Conservation (phyloP, 805 yeast genomes). For the Candida krabiensis region DNA sequence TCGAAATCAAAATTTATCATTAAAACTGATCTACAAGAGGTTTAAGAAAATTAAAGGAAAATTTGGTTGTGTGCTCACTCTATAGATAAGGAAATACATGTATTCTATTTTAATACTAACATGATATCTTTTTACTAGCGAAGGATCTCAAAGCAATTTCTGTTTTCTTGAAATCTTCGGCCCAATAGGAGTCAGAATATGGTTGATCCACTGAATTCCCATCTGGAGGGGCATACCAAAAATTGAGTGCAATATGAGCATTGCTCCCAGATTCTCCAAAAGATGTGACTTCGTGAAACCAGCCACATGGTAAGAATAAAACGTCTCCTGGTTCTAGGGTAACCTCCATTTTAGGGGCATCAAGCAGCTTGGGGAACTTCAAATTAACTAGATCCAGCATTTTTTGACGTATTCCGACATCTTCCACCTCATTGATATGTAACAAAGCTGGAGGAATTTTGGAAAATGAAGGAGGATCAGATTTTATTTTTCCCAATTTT, state of each 20-base stretch:
- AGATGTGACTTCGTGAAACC: constrained; percentile 82
- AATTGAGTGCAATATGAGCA: constrained; percentile 65
- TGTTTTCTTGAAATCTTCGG: constrained; percentile 49
- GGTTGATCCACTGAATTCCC: constrained; percentile 32
- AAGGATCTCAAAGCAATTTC: constrained; percentile 27
- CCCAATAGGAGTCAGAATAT: constrained; percentile 56
- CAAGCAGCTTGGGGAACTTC: constrained; percentile 49
- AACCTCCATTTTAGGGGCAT: constrained; percentile 43
- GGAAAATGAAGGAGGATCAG: constrained; percentile 72
- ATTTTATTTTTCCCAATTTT: constrained; percentile 16
- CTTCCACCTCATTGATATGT: constrained; percentile 55
- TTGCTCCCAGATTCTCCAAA: constrained; percentile 40
- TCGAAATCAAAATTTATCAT: too few relatives aligned
- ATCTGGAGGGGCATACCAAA: constrained; percentile 74
- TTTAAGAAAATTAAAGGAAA: too few relatives aligned
- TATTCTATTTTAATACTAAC: too few relatives aligned
- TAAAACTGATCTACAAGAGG: too few relatives aligned
- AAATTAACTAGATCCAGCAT: constrained; percentile 38
- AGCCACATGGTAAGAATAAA: constrained; percentile 72
- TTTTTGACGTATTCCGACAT: constrained; percentile 23
- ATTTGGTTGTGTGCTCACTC: too few relatives aligned
- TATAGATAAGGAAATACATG: too few relatives aligned
- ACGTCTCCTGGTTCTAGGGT: constrained; percentile 61
- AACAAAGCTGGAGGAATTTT: constrained; percentile 60
- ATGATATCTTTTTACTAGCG: too few relatives aligned